Percentiles rank a stretch among this genome's conserved stretches.
These are phyloP conservation scores for Wallacemonas rigidus DNA, from an alignment of 208 protist genomes.

Conservation along the genomic window DNA sequence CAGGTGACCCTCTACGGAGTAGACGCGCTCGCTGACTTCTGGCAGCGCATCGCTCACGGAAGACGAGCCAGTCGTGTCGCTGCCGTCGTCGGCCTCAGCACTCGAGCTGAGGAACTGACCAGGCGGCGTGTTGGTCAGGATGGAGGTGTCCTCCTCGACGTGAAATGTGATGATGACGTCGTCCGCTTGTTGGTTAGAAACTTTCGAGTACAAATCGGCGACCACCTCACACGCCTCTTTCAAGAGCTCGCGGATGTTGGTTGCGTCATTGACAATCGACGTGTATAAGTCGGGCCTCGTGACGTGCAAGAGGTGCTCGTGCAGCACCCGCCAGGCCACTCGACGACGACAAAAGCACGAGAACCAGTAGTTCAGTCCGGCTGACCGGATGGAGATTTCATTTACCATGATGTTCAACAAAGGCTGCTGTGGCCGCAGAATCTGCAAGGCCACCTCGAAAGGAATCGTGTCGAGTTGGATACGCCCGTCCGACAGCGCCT, in stretches of 20 bases:
- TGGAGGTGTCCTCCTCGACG: conserved; percentile 55
- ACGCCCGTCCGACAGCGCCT: conserved; percentile 27
- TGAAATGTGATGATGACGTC: conserved; percentile 46
- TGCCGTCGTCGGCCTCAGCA: conserved; percentile 7
- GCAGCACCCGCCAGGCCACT: conserved; percentile 83
- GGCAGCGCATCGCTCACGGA: background rate
- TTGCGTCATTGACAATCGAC: conserved; percentile 48
- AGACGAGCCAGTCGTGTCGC: background rate
- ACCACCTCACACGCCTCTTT: conserved; percentile 59
- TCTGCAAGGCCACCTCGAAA: conserved; percentile 50
- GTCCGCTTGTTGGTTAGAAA: conserved; percentile 29
- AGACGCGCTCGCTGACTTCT: conserved; percentile 27
- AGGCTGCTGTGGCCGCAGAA: conserved; percentile 70
- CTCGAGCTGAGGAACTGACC: conserved; percentile 58
- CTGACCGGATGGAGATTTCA: conserved; percentile 67
- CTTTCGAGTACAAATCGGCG: conserved; percentile 55
- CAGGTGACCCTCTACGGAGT: conserved; percentile 75
- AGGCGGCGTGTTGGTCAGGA: conserved; percentile 32
- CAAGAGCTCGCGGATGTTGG: conserved; percentile 45
- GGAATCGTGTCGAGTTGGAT: conserved; percentile 28
- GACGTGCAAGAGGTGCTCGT: conserved; percentile 82
- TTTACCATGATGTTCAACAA: conserved; percentile 83
- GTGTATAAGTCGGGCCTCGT: conserved; percentile 37
- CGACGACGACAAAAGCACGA: conserved; percentile 76
- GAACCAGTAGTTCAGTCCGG: conserved; percentile 73